Percentiles rank a stretch among this genome's conserved stretches.
phyloP scores from a whole-genome alignment of 2,329 filamentous ascomycete genomes.

The Fusarium sp. region DNA sequence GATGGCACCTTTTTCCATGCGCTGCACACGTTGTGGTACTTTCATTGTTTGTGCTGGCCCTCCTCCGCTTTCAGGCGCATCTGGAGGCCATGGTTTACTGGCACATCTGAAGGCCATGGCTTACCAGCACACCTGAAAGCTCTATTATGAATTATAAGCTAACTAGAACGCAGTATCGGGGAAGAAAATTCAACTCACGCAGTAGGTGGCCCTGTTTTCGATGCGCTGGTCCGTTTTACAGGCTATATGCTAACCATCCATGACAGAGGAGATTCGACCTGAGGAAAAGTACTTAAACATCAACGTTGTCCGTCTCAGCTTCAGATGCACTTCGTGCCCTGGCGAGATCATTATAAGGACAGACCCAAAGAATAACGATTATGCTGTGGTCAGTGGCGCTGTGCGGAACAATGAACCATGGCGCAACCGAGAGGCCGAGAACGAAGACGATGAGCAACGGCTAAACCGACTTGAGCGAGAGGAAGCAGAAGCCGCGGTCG shows the following conservation, averaged over 20 bases:
- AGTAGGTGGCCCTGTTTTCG: constrained; percentile 64
- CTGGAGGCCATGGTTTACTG: too few species aligned
- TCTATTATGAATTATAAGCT: background rate
- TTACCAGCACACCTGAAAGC: too few species aligned
- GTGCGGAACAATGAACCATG: constrained; percentile 95
- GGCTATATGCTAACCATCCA: background rate
- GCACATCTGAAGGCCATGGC: too few species aligned
- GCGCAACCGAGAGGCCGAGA: constrained; percentile 71
- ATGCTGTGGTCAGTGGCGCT: constrained; percentile 82
- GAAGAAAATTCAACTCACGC: constrained; percentile 93
- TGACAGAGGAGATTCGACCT: constrained; percentile 52
- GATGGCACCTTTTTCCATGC: constrained; percentile 53
- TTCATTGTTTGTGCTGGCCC: constrained; percentile 67
- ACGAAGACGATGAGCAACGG: constrained; percentile 88
- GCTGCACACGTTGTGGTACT: constrained; percentile 68
- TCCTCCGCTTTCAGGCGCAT: too few species aligned
- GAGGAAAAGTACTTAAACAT: constrained; percentile 91
- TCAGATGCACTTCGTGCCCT: constrained; percentile 83
- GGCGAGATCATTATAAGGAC: constrained; percentile 93
- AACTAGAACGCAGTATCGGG: constrained; percentile 50
- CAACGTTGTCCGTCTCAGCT: background rate
- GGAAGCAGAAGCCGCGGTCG: constrained; percentile 71
- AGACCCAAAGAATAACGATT: constrained; percentile 95
- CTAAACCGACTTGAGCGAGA: constrained; percentile 86
- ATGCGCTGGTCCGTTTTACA: constrained; percentile 64